These are phyloP conservation scores for Ogataea nonfermentans DNA, from an alignment of 805 yeast genomes.

Conservation along the genomic window DNA sequence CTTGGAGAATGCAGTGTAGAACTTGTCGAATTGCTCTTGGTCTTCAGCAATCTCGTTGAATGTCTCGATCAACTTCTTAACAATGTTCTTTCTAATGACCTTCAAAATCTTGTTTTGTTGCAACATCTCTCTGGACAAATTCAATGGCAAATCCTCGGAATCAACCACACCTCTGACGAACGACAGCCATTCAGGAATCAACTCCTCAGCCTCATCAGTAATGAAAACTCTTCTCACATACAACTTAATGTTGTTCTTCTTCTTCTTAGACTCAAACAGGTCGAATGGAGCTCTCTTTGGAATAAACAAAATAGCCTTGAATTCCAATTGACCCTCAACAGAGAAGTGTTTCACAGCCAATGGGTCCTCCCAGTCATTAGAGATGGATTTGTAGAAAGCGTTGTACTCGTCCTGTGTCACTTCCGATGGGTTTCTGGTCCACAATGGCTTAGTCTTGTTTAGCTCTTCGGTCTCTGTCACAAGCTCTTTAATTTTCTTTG, in stretches of 20 bases:
- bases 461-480: constrained; percentile 97
- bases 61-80: constrained; percentile 97
- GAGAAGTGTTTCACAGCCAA: constrained; percentile 99
- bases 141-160: constrained; percentile 98
- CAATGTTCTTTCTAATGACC: constrained; percentile 98
- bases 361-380: constrained; percentile 99
- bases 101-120: constrained; percentile 99
- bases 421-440: constrained; percentile 99
- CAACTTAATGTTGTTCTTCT: constrained; percentile 97
- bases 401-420: constrained; percentile 98
- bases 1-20: constrained; percentile 97
- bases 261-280: constrained; percentile 96
- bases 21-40: constrained; percentile 96
- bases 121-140: constrained; percentile 99
- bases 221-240: constrained; percentile 99
- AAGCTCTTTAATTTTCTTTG: constrained; percentile 86
- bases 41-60: constrained; percentile 99
- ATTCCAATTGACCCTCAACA: constrained; percentile 99
- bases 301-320: constrained; percentile 94
- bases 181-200: constrained; percentile 97
- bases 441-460: constrained; percentile 97
- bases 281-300: constrained; percentile 99
- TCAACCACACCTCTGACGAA: constrained; percentile 99
- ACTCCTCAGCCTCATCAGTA: constrained; percentile 99
- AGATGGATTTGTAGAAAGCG: constrained; percentile 98